These are phyloP conservation scores for Glebionis coronaria DNA, from an alignment of 129 eudicot species.

Conservation along the genomic window DNA sequence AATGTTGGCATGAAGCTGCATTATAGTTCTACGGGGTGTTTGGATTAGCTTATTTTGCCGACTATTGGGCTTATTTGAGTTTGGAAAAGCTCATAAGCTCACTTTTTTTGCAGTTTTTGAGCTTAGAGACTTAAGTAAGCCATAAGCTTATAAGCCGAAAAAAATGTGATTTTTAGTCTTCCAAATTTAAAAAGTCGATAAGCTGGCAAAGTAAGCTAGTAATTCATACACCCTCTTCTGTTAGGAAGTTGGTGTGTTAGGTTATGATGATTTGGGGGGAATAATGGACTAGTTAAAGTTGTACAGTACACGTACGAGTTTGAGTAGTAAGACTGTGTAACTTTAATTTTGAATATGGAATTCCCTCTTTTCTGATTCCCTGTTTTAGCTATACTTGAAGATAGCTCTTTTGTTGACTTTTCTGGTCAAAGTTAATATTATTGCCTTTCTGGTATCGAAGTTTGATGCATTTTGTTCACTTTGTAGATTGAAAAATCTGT, in stretches of 20 bases:
- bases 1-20: conserved; percentile 18
- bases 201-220: no score
- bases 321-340: neutral
- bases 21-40: neutral
- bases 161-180: no score
- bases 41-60: no score
- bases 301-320: conserved; percentile 11
- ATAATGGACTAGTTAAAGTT: conserved; percentile 6
- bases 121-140: no score
- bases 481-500: neutral
- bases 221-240: neutral
- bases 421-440: conserved; percentile 17
- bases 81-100: no score
- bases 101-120: no score
- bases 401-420: conserved; percentile 18
- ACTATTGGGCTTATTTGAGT: no score
- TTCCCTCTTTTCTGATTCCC: conserved; percentile 12
- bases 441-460: neutral
- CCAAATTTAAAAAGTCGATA: no score
- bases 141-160: no score
- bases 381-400: neutral
- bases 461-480: neutral
- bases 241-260: neutral
- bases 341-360: conserved; percentile 12
- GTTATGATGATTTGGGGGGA: conserved; percentile 15